phyloP scores from a whole-genome alignment of 768 basidiomycete genomes.

The Kwoniella botswanensis region DNA sequence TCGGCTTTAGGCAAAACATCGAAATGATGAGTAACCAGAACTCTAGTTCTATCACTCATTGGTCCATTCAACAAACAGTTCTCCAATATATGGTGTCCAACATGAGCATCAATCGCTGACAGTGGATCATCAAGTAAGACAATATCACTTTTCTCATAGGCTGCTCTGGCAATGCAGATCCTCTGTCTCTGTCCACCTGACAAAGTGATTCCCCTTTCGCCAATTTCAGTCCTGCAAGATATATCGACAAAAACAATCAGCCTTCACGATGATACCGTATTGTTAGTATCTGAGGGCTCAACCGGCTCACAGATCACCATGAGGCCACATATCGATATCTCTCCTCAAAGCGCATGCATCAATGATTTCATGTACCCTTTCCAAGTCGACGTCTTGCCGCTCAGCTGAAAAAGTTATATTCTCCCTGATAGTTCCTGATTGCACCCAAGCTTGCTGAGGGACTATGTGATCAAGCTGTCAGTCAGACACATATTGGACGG shows the following conservation, averaged over 20 bases:
- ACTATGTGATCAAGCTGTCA: constrained; percentile 19
- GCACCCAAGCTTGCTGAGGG: constrained; percentile 56
- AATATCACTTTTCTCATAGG: constrained; percentile 44
- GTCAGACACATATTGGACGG: neutral
- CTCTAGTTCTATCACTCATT: constrained; percentile 66
- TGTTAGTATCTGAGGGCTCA: no score
- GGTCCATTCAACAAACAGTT: constrained; percentile 62
- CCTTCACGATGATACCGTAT: no score
- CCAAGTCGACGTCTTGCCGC: constrained; percentile 27
- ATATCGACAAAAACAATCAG: no score
- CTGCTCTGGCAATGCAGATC: constrained; percentile 53
- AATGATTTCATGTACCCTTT: constrained; percentile 35
- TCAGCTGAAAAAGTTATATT: constrained; percentile 52
- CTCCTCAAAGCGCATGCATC: constrained; percentile 49
- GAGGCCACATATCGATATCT: constrained; percentile 41
- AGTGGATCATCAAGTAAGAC: constrained; percentile 61
- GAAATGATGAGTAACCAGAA: constrained; percentile 64
- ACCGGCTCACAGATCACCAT: constrained; percentile 39
- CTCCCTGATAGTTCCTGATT: constrained; percentile 51
- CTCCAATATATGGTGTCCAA: constrained; percentile 70
- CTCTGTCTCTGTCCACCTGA: constrained; percentile 56
- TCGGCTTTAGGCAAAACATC: constrained; percentile 55
- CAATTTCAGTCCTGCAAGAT: constrained; percentile 68
- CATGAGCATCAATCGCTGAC: constrained; percentile 77
- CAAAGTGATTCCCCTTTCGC: constrained; percentile 69